These are phyloP conservation scores for Russula abietina DNA, from an alignment of 768 basidiomycete species.

Conservation along the genomic window DNA sequence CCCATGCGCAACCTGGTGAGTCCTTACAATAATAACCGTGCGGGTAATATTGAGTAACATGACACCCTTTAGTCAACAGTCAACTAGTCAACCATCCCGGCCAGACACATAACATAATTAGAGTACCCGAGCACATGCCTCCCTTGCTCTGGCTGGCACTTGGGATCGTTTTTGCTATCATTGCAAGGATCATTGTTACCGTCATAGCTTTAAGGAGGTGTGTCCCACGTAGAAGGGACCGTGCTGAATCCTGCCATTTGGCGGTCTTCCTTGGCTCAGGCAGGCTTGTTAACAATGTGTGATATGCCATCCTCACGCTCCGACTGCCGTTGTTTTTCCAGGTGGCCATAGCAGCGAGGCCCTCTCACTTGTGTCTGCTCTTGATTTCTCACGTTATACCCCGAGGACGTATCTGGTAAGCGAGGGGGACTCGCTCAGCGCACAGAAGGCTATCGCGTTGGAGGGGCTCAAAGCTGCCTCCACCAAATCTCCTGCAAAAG, in stretches of 20 bases:
- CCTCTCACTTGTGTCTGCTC: conserved; percentile 57
- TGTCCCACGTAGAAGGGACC: conserved; percentile 16
- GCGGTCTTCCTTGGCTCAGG: conserved; percentile 95
- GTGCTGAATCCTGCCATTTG: conserved; percentile 39
- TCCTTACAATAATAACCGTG: too few relatives aligned
- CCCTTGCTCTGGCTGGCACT: background rate
- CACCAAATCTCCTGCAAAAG: conserved; percentile 18
- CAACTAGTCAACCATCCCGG: background rate
- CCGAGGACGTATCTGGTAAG: conserved; percentile 78
- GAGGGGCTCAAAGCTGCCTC: conserved; percentile 42
- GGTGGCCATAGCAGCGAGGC: conserved; percentile 95
- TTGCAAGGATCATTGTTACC: conserved; percentile 25
- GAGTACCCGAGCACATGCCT: background rate
- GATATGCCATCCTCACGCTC: conserved; percentile 12
- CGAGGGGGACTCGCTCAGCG: conserved; percentile 75
- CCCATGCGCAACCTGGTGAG: too few relatives aligned
- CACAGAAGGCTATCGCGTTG: conserved; percentile 57
- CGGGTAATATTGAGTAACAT: too few relatives aligned
- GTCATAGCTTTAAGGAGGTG: conserved; percentile 25
- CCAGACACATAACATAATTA: too few relatives aligned
- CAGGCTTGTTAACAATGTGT: conserved; percentile 31
- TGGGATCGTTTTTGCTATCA: conserved; percentile 1
- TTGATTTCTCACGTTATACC: conserved; percentile 71
- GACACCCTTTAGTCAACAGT: background rate
- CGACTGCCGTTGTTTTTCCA: conserved; percentile 31